These are phyloP conservation scores for Colletotrichum caudatum DNA, from an alignment of 2,329 filamentous ascomycete species.

Conservation along the genomic window DNA sequence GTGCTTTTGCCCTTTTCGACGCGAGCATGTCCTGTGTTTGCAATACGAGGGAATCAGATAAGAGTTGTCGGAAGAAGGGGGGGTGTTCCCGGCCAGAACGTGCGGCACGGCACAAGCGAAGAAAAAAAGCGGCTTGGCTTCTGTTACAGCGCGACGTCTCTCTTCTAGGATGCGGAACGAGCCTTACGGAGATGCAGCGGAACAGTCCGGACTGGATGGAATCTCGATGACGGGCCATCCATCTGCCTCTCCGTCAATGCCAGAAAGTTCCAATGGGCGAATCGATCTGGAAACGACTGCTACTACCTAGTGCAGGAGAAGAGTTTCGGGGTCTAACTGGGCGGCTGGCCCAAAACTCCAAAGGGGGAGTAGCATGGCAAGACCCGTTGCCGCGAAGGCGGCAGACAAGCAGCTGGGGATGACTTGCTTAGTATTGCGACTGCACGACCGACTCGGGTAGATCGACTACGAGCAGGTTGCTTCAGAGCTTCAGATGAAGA, in stretches of 20 bases:
- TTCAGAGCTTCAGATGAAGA: conserved; percentile 20
- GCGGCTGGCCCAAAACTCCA: background rate
- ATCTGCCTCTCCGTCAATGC: background rate
- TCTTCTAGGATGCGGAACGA: background rate
- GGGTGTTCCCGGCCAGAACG: background rate
- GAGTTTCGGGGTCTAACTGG: background rate
- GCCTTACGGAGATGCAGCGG: background rate
- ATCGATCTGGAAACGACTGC: background rate
- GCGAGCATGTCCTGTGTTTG: background rate
- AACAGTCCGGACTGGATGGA: background rate
- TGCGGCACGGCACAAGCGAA: background rate
- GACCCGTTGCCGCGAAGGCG: background rate
- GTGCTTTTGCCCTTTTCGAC: background rate
- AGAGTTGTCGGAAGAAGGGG: background rate
- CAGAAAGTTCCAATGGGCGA: background rate
- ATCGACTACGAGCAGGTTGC: background rate
- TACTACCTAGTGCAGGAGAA: background rate
- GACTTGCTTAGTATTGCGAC: background rate
- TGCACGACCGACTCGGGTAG: background rate
- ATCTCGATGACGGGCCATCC: background rate
- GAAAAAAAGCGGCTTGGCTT: background rate
- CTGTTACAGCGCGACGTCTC: background rate
- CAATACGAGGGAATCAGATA: background rate
- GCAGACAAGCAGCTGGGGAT: background rate
- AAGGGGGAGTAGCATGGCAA: too few species aligned